phyloP scores from a whole-genome alignment of 176 grass and related monocot genomes.

The Carex pumila region DNA sequence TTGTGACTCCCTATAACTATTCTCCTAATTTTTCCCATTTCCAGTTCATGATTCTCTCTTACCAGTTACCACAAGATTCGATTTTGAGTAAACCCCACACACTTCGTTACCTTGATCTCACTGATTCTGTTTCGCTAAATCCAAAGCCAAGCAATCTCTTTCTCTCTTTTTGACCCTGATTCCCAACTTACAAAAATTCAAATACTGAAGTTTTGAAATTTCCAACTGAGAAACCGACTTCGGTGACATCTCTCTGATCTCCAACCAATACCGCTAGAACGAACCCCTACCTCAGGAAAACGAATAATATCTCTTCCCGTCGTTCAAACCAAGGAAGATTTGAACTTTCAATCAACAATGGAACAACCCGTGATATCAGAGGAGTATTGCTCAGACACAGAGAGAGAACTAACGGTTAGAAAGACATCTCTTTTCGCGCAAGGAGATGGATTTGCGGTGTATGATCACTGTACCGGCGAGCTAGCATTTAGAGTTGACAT shows the following conservation, averaged over 20 bases:
- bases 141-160: not conserved
- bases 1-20: not conserved
- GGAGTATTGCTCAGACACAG: constrained; percentile 51
- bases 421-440: constrained; percentile 83
- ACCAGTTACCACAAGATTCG: not conserved
- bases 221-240: constrained; percentile 7
- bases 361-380: constrained; percentile 34
- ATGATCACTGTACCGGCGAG: constrained; percentile 71
- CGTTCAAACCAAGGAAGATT: not conserved
- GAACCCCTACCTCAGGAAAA: not conserved
- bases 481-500: constrained; percentile 83
- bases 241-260: not conserved
- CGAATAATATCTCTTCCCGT: not conserved
- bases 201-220: not conserved
- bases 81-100: not conserved
- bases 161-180: not conserved
- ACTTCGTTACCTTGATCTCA: not conserved
- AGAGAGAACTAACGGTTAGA: constrained; percentile 80
- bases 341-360: constrained; percentile 1
- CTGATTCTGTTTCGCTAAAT: not conserved
- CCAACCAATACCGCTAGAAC: not conserved
- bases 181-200: constrained; percentile 3
- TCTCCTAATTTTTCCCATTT: not conserved
- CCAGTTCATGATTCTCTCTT: not conserved
- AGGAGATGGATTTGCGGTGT: constrained; percentile 76